phyloP scores from a whole-genome alignment of 139 green algal species.

The Gonium pectorale region DNA sequence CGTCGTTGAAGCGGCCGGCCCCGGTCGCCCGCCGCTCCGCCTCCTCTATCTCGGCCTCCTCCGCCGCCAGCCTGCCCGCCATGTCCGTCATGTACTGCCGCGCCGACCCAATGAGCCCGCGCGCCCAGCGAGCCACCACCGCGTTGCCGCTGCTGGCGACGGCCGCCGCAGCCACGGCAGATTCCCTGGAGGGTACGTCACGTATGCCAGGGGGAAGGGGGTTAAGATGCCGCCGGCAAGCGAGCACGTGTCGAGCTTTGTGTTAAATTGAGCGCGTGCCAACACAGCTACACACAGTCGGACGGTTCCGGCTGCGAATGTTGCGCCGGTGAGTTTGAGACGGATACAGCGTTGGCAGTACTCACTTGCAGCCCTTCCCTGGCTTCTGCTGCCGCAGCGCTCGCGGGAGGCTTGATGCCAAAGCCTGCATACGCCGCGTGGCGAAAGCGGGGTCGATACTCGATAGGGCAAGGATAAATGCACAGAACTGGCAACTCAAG shows the following conservation, averaged over 20 bases:
- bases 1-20: too few species aligned
- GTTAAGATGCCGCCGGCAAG: too few species aligned
- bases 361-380: constrained; percentile 15
- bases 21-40: neutral
- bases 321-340: too few species aligned
- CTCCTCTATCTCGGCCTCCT: constrained; percentile 5
- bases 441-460: neutral
- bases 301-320: too few species aligned
- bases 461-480: neutral
- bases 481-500: too few species aligned
- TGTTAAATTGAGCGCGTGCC: too few species aligned
- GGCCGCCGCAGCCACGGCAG: neutral
- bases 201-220: too few species aligned
- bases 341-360: too few species aligned
- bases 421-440: constrained; percentile 5
- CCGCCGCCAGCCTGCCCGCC: constrained; percentile 1
- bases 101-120: constrained; percentile 1
- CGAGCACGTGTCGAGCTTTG: too few species aligned
- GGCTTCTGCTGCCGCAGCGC: constrained; percentile 18
- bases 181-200: neutral
- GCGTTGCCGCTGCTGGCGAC: neutral
- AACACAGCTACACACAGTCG: too few species aligned
- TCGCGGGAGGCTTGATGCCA: constrained; percentile 13
- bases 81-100: constrained; percentile 15
- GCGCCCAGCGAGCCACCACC: neutral